Evolutionary conservation across 768 basidiomycete genomes (phyloP).

Genomic region (Kwoniella heveanensis): DNA sequence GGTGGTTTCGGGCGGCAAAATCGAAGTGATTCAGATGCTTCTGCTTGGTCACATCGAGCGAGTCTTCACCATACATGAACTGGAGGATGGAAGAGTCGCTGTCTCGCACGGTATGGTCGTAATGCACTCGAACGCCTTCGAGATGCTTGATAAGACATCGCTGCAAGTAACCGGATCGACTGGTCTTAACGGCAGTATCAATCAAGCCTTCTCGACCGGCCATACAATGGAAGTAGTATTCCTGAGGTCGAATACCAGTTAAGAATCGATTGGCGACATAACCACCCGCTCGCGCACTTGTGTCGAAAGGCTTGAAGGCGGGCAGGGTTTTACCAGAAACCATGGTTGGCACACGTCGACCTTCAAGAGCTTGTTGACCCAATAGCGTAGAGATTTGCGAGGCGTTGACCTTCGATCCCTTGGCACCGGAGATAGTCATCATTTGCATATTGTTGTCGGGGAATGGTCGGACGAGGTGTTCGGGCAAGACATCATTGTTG

Average conservation of each 20-base stretch:
- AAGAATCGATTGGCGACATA: slow-evolving; percentile 98
- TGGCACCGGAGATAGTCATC: slow-evolving; percentile 97
- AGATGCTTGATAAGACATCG: slow-evolving; percentile 98
- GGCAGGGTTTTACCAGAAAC: slow-evolving; percentile 97
- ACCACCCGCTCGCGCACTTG: slow-evolving; percentile 95
- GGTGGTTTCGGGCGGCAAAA: slow-evolving; percentile 83
- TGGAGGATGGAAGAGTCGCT: slow-evolving; percentile 91
- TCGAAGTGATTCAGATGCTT: slow-evolving; percentile 93
- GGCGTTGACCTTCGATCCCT: slow-evolving; percentile 95
- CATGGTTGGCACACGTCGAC: slow-evolving; percentile 98
- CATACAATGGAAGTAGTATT: slow-evolving; percentile 99
- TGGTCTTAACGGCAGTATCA: slow-evolving; percentile 98
- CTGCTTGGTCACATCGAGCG: slow-evolving; percentile 93
- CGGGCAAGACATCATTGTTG: slow-evolving; percentile 82
- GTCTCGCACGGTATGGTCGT: slow-evolving; percentile 96
- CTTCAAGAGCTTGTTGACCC: slow-evolving; percentile 97
- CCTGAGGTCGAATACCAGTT: slow-evolving; percentile 96
- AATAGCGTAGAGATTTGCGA: slow-evolving; percentile 97
- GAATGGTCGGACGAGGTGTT: slow-evolving; percentile 85
- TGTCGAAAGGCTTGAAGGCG: slow-evolving; percentile 95
- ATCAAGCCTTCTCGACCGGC: slow-evolving; percentile 98
- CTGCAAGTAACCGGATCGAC: slow-evolving; percentile 96
- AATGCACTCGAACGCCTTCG: slow-evolving; percentile 93
- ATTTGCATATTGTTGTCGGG: slow-evolving; percentile 99
- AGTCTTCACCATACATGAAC: slow-evolving; percentile 95